phyloP scores from a whole-genome alignment of 2,329 filamentous ascomycete species.

The Ilyonectria sp. region DNA sequence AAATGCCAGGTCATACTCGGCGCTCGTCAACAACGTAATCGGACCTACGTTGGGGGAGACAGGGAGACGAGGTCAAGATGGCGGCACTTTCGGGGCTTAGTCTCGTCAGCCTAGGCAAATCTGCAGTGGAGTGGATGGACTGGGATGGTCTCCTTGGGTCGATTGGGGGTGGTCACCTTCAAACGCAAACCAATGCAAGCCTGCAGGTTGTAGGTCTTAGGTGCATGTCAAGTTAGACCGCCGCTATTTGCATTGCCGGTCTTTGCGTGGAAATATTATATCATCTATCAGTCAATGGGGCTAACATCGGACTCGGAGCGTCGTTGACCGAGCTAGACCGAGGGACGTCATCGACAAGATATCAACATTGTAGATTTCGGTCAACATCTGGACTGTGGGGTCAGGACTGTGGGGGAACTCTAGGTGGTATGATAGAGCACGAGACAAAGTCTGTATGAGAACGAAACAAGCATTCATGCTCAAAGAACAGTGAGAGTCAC shows the following conservation, averaged over 20 bases:
- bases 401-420: not conserved
- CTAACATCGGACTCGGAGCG: not conserved
- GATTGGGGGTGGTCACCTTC: not conserved
- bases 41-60: constrained; percentile 16
- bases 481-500: constrained; percentile 17
- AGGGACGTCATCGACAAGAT: not conserved
- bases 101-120: constrained; percentile 2
- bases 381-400: not conserved
- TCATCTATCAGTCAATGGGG: not conserved
- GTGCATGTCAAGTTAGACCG: constrained; percentile 7
- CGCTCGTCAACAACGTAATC: constrained; percentile 13
- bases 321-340: constrained; percentile 22
- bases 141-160: not conserved
- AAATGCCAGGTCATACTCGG: constrained; percentile 4
- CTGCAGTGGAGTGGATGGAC: not conserved
- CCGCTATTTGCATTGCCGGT: constrained; percentile 1
- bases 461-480: not conserved
- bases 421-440: constrained; percentile 8
- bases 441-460: constrained; percentile 5
- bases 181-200: constrained; percentile 13
- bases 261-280: constrained; percentile 17
- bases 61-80: not conserved
- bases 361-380: not conserved
- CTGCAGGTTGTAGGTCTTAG: constrained; percentile 1
- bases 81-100: constrained; percentile 2